These are phyloP conservation scores for Allium fistulosum DNA, from an alignment of 106 monocot genomes.

Conservation along the genomic window DNA sequence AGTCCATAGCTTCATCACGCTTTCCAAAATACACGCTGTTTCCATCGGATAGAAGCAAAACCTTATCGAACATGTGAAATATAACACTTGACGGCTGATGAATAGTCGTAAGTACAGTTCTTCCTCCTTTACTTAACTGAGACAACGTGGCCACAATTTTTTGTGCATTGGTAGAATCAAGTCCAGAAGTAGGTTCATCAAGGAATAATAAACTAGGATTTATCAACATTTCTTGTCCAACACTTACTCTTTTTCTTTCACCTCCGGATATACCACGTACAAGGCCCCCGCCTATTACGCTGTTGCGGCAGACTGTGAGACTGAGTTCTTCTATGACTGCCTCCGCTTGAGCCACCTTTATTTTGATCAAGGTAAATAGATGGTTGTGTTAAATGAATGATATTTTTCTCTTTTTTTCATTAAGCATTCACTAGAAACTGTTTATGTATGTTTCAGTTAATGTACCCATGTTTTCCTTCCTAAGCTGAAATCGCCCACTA, in stretches of 20 bases:
- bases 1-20: constrained; percentile 44
- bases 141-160: constrained; percentile 15
- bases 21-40: constrained; percentile 37
- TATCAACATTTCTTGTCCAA: constrained; percentile 37
- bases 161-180: constrained; percentile 34
- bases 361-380: neutral
- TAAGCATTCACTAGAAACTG: neutral
- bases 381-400: neutral
- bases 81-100: constrained; percentile 42
- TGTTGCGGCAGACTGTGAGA: constrained; percentile 16
- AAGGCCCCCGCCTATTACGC: constrained; percentile 26
- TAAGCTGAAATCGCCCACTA: neutral
- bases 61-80: constrained; percentile 42
- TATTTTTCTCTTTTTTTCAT: neutral
- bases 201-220: constrained; percentile 36
- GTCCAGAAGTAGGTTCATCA: constrained; percentile 41
- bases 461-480: neutral
- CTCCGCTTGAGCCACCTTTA: constrained; percentile 6
- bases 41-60: constrained; percentile 30
- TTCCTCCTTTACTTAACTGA: constrained; percentile 20
- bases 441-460: neutral
- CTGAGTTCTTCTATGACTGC: constrained; percentile 22
- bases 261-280: constrained; percentile 34
- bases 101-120: constrained; percentile 35
- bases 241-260: constrained; percentile 40